phyloP scores from a whole-genome alignment of 176 grass and related monocot species.

The Aegilops tauschii region DNA sequence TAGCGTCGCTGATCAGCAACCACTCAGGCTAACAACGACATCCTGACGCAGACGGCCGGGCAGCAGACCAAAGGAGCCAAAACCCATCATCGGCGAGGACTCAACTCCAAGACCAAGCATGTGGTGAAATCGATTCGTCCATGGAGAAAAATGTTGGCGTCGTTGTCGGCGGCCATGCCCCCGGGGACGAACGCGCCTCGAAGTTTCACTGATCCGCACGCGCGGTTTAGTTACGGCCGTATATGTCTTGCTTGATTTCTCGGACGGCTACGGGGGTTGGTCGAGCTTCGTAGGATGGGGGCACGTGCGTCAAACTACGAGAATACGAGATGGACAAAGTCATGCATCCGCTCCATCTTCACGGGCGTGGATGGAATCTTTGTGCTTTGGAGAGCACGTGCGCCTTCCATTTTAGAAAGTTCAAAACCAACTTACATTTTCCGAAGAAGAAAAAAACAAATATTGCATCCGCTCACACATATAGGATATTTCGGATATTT shows the following conservation, averaged over 20 bases:
- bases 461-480: too few relatives aligned
- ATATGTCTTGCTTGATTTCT: not conserved
- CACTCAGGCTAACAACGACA: not conserved
- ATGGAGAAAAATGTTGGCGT: not conserved
- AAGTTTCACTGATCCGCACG: constrained; percentile 9
- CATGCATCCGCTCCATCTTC: not conserved
- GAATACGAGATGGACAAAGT: not conserved
- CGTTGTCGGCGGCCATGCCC: not conserved
- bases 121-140: not conserved
- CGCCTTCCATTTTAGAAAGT: not conserved
- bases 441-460: too few relatives aligned
- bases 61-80: not conserved
- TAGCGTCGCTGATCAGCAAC: not conserved
- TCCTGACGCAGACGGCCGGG: not conserved
- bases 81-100: not conserved
- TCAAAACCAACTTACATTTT: not conserved
- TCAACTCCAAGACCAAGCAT: not conserved
- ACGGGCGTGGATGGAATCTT: not conserved
- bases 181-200: not conserved
- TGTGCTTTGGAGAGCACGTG: not conserved
- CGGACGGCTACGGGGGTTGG: not conserved
- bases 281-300: not conserved
- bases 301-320: constrained; percentile 4
- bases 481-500: too few relatives aligned
- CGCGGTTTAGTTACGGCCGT: not conserved